Evolutionary conservation across 495 filamentous ascomycete species (phyloP).

Genomic region (Paragyromitra xinjiangensis): DNA sequence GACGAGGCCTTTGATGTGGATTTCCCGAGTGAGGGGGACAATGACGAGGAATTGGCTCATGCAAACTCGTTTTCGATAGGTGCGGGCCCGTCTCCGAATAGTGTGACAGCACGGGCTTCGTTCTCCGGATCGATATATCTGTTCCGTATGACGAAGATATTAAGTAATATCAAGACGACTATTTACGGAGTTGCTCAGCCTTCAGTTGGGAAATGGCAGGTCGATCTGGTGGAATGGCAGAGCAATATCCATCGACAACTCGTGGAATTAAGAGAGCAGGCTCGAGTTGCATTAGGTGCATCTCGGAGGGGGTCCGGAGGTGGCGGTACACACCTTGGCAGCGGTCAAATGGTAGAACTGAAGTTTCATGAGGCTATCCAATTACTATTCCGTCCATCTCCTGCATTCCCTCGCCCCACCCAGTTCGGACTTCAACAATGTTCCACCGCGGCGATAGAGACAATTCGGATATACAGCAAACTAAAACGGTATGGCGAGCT

Average conservation of each 20-base stretch:
- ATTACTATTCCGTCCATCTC: conserved; percentile 53
- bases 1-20: conserved; percentile 56
- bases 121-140: conserved; percentile 54
- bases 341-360: conserved; percentile 52
- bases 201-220: conserved; percentile 31
- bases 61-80: conserved; percentile 23
- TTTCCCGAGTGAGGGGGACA: conserved; percentile 53
- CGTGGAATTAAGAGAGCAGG: conserved; percentile 46
- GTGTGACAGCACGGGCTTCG: conserved; percentile 21
- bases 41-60: conserved; percentile 52
- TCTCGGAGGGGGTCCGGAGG: conserved; percentile 43
- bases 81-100: conserved; percentile 11
- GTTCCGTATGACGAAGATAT: conserved; percentile 51
- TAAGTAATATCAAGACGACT: conserved; percentile 55
- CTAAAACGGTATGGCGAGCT: conserved; percentile 50
- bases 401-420: conserved; percentile 42
- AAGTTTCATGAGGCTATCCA: conserved; percentile 56
- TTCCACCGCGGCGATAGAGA: conserved; percentile 51
- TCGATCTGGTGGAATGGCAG: conserved; percentile 53
- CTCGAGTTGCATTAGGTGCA: conserved; percentile 31
- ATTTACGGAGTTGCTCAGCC: conserved; percentile 49
- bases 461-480: conserved; percentile 51
- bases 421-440: conserved; percentile 38
- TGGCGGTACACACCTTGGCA: conserved; percentile 33
- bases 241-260: conserved; percentile 46